These are phyloP conservation scores for Ostreobium quekettii DNA, from an alignment of 139 green algal genomes.

Conservation along the genomic window DNA sequence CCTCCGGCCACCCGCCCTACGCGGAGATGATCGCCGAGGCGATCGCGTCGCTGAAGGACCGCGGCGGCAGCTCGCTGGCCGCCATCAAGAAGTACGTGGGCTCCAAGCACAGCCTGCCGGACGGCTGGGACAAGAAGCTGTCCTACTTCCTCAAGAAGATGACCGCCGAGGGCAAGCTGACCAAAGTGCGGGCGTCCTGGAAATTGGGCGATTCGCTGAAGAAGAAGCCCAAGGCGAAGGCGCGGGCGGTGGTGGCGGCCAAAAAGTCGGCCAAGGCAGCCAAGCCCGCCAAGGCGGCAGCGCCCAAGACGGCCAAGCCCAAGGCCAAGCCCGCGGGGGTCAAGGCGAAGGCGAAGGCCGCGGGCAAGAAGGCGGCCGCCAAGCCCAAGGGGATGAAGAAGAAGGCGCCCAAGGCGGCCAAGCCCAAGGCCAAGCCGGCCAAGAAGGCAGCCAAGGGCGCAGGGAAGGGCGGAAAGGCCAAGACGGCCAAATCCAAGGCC, in stretches of 20 bases:
- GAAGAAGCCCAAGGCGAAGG: conserved; percentile 23
- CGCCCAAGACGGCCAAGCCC: conserved; percentile 29
- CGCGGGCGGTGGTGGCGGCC: conserved; percentile 6
- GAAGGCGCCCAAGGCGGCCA: conserved; percentile 2
- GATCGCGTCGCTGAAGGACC: conserved; percentile 43
- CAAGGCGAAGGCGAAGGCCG: conserved; percentile 25
- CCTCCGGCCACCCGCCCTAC: conserved; percentile 41
- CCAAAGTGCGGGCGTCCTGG: conserved; percentile 23
- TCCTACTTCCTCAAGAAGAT: conserved; percentile 21
- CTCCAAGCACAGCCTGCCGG: conserved; percentile 22
- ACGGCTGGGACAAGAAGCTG: conserved; percentile 27
- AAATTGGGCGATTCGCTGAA: conserved; percentile 31
- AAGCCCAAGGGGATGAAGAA: conserved; percentile 22
- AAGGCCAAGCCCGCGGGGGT: conserved; percentile 16
- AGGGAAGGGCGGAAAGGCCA: too few relatives aligned
- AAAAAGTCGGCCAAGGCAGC: conserved; percentile 22
- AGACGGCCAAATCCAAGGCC: background rate
- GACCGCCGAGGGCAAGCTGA: conserved; percentile 13
- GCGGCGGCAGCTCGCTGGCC: conserved; percentile 25
- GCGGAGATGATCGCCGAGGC: conserved; percentile 41
- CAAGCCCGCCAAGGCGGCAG: conserved; percentile 26
- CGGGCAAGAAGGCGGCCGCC: conserved; percentile 21
- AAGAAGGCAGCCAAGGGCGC: background rate
- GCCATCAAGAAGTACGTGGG: conserved; percentile 39
- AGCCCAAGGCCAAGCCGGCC: conserved; percentile 18